phyloP scores from a whole-genome alignment of 768 basidiomycete genomes.

The Boletus pseudopeckii region DNA sequence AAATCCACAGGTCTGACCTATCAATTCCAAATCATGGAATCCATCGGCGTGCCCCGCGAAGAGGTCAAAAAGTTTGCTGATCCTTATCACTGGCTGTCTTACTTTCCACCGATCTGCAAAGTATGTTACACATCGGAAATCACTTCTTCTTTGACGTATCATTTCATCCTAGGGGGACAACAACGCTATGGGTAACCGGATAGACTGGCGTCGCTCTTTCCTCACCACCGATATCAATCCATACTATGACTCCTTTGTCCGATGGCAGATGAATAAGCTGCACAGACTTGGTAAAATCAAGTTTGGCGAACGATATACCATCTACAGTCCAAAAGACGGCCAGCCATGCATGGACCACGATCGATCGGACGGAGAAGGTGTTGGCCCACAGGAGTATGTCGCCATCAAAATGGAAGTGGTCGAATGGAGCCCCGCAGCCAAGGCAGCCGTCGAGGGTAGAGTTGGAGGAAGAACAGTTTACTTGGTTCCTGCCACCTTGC shows the following conservation, averaged over 20 bases:
- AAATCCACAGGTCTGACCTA: conserved; percentile 93
- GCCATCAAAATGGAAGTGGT: conserved; percentile 91
- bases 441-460: conserved; percentile 59
- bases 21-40: conserved; percentile 99
- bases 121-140: conserved; percentile 38
- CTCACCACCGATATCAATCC: conserved; percentile 94
- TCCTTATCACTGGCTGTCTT: conserved; percentile 86
- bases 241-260: conserved; percentile 94
- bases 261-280: conserved; percentile 97
- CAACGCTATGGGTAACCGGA: conserved; percentile 84
- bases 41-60: conserved; percentile 79
- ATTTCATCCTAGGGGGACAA: conserved; percentile 54
- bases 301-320: conserved; percentile 97
- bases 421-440: conserved; percentile 74
- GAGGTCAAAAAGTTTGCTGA: conserved; percentile 98
- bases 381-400: conserved; percentile 95
- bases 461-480: conserved; percentile 79
- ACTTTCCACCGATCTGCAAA: conserved; percentile 94
- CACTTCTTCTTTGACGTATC: neutral
- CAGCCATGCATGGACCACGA: conserved; percentile 99
- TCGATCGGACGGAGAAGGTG: conserved; percentile 88
- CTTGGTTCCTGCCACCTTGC: conserved; percentile 92
- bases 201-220: conserved; percentile 96
- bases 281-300: conserved; percentile 88
- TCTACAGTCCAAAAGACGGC: conserved; percentile 97